These are phyloP conservation scores for Aspergillus arachidicola DNA, from an alignment of 2,329 filamentous ascomycete species.

Conservation along the genomic window DNA sequence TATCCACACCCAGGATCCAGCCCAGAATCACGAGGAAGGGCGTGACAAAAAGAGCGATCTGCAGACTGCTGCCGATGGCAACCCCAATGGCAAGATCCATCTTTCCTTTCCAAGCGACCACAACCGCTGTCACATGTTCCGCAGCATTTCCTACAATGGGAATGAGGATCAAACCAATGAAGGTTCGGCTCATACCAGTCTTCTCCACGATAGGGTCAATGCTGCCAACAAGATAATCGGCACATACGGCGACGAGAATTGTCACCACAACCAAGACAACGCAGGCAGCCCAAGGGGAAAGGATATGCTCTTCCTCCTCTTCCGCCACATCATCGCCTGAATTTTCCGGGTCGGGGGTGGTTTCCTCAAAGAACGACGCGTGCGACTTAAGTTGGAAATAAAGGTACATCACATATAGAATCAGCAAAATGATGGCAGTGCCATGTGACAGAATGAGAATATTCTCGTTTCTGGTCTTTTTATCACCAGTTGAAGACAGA, in stretches of 20 bases:
- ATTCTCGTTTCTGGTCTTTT: constrained; percentile 48
- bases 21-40: constrained; percentile 78
- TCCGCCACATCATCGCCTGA: constrained; percentile 39
- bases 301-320: constrained; percentile 53
- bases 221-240: constrained; percentile 75
- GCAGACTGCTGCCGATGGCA: constrained; percentile 78
- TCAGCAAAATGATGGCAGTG: constrained; percentile 72
- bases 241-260: constrained; percentile 70
- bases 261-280: constrained; percentile 72
- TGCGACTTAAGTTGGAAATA: constrained; percentile 78
- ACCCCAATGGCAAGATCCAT: constrained; percentile 72
- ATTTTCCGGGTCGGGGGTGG: constrained; percentile 26
- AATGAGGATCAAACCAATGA: constrained; percentile 77
- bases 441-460: constrained; percentile 74
- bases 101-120: constrained; percentile 75
- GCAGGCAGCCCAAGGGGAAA: constrained; percentile 66
- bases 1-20: constrained; percentile 72
- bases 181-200: constrained; percentile 74
- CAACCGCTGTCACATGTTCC: constrained; percentile 79
- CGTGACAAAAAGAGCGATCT: constrained; percentile 80
- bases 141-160: constrained; percentile 80
- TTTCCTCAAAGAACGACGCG: constrained; percentile 67
- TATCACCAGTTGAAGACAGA: constrained; percentile 48
- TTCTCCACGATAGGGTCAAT: constrained; percentile 72
- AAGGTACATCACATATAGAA: constrained; percentile 76